Conservation (phyloP, 352 stramenopile genomes). For the Paralagenidium karlingii region DNA sequence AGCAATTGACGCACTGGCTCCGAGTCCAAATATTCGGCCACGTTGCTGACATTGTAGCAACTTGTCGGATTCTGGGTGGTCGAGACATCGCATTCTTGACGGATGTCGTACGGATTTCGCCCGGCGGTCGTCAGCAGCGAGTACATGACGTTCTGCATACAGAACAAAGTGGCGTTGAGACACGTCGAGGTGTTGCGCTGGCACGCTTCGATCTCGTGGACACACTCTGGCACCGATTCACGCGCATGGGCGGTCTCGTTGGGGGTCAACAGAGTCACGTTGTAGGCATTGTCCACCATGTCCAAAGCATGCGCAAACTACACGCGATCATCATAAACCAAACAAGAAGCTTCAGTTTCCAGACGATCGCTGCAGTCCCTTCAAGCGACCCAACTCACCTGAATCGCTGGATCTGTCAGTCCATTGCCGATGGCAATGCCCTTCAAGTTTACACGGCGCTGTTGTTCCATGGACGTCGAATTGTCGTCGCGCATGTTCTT, state of each 20-base stretch:
- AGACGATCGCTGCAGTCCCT: too few relatives aligned
- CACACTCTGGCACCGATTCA: conserved; percentile 22
- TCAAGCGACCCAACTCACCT: too few relatives aligned
- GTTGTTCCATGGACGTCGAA: conserved; percentile 2
- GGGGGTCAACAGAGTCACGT: conserved; percentile 36
- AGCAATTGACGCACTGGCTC: conserved; percentile 22
- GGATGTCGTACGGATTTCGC: conserved; percentile 71
- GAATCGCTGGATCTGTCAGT: conserved; percentile 41
- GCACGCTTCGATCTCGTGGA: conserved; percentile 22
- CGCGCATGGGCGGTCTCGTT: conserved; percentile 31
- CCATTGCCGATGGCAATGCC: conserved; percentile 74
- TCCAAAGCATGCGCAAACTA: conserved; percentile 50
- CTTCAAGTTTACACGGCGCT: conserved; percentile 50
- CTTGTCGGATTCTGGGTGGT: conserved; percentile 32
- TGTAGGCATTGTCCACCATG: conserved; percentile 76
- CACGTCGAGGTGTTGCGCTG: conserved; percentile 27
- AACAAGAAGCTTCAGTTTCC: neutral
- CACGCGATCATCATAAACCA: conserved; percentile 5
- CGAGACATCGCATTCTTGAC: conserved; percentile 20
- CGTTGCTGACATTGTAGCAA: conserved; percentile 56
- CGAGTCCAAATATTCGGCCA: conserved; percentile 46
- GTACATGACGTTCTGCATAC: conserved; percentile 18
- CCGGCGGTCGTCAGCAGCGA: conserved; percentile 19
- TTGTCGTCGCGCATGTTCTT: neutral
- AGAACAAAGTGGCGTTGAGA: conserved; percentile 27